Base-by-base conservation (phyloP, 1,284 basidiomycete genomes). In the Ceratobasidium sp. region DNA sequence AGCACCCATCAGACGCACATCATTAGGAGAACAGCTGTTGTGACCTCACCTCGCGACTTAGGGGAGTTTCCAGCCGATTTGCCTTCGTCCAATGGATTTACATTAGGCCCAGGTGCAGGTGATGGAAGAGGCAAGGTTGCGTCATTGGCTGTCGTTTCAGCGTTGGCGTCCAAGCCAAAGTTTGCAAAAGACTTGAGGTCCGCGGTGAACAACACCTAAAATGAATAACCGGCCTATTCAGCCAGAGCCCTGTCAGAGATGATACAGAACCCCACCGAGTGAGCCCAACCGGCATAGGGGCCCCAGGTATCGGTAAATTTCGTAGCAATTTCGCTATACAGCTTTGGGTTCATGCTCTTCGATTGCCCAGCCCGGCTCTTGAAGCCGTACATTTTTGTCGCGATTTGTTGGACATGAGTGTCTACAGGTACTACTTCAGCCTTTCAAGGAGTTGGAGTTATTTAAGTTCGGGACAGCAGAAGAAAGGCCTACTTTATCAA, bases 331-430 rank as follows among this genome's bases (percentile, higher is more conserved):
- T 90, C 89, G 14, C 91, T 89, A 78, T 96, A 96, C 12, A 94
- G 79, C 74, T 87, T 89, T 1, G 91, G 89, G 0, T 89, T 90
- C 88, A 96, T 92, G 23, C 84, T 75, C 78, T 84, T 90, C 8
- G 81, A 78, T 65, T 67, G 74, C 30, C 81, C 82, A n/a, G 79
- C 78, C 3, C 80, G 80, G 14, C 82, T 82, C 23, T 88, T 89
- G 67, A 96, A 82, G 0, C 88, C 86, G 74, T 97, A 96, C 78
- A 96, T 86, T 76, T 93, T 93, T 18, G 88, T 82, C 5, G 93
- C 94, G 73, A 97, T 95, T 77, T 95, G 91, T 75, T 92, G 85
- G 16, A 97, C 91, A 78, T 97, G 96, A 0, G 95, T 97, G 78
- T 98, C 96, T 58, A 97, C 92, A 1, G 96, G 96, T 12, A 97